These are phyloP conservation scores for Blastobotrys persicus DNA, from an alignment of 1,139 yeast genomes.

Conservation along the genomic window DNA sequence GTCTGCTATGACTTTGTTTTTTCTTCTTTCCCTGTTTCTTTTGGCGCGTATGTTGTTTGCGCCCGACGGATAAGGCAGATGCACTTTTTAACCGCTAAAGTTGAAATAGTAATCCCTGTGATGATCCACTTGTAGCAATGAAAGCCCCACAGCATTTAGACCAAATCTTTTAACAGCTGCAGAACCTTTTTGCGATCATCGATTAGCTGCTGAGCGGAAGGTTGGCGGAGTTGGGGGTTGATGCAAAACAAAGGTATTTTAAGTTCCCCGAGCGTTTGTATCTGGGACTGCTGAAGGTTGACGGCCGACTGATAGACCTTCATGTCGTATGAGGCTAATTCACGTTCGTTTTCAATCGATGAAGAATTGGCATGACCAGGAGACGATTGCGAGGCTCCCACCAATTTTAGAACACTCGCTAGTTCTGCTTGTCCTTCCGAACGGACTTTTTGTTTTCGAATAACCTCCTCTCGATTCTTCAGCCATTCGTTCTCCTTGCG, in stretches of 20 bases:
- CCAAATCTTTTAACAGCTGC: conserved; percentile 25
- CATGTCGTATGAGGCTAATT: conserved; percentile 23
- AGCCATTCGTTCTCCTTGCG: conserved; percentile 27
- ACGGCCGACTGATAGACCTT: conserved; percentile 23
- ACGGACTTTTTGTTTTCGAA: conserved; percentile 17
- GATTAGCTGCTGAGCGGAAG: conserved; percentile 1
- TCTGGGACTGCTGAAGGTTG: conserved; percentile 21
- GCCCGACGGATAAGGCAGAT: too few species aligned
- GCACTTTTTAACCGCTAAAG: too few species aligned
- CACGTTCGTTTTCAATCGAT: conserved; percentile 11
- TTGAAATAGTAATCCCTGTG: too few species aligned
- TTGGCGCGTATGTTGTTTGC: too few species aligned
- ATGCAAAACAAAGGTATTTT: conserved; percentile 31
- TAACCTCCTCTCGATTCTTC: conserved; percentile 22
- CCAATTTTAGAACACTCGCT: conserved; percentile 23
- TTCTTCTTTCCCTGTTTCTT: too few species aligned
- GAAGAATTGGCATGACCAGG: neutral
- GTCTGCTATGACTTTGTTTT: neutral
- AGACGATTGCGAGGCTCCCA: conserved; percentile 17
- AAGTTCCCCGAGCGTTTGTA: conserved; percentile 23
- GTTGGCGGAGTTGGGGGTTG: conserved; percentile 11
- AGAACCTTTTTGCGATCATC: conserved; percentile 25
- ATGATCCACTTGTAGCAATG: too few species aligned
- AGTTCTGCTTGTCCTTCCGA: conserved; percentile 23
- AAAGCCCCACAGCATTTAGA: conserved; percentile 3